Evolutionary conservation across 208 protist genomes (phyloP).

Genomic region (Leishmania amazonensis): DNA sequence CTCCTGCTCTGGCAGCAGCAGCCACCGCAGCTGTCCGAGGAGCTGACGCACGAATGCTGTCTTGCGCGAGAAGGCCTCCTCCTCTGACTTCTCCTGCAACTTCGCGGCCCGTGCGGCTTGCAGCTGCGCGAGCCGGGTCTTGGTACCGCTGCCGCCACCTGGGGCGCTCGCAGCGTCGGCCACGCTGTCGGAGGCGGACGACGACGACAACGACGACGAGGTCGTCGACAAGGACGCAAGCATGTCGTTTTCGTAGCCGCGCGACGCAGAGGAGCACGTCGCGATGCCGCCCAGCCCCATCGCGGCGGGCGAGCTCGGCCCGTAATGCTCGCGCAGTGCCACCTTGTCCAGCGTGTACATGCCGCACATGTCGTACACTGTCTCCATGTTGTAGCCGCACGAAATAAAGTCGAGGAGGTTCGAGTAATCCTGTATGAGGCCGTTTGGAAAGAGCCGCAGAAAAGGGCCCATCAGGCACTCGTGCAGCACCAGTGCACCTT

Average conservation of each 20-base stretch:
- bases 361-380: constrained; percentile 89
- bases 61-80: constrained; percentile 90
- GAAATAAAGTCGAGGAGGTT: constrained; percentile 91
- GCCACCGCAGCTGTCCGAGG: constrained; percentile 88
- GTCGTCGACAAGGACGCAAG: constrained; percentile 5
- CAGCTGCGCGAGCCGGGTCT: constrained; percentile 12
- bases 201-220: neutral
- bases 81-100: constrained; percentile 67
- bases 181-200: neutral
- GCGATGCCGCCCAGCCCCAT: constrained; percentile 86
- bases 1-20: constrained; percentile 64
- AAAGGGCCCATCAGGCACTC: constrained; percentile 81
- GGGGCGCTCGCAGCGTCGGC: constrained; percentile 22
- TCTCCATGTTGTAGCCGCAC: constrained; percentile 93
- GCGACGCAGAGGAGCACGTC: constrained; percentile 56
- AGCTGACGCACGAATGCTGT: constrained; percentile 86
- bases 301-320: constrained; percentile 79
- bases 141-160: neutral
- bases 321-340: constrained; percentile 68
- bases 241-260: constrained; percentile 54
- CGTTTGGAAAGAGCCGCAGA: constrained; percentile 85
- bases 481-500: constrained; percentile 88
- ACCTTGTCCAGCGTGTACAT: constrained; percentile 88
- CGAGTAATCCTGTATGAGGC: constrained; percentile 89
- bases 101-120: constrained; percentile 28